phyloP scores from a whole-genome alignment of 371 early-diverging fungal genomes.

The Mucor velutinosus region DNA sequence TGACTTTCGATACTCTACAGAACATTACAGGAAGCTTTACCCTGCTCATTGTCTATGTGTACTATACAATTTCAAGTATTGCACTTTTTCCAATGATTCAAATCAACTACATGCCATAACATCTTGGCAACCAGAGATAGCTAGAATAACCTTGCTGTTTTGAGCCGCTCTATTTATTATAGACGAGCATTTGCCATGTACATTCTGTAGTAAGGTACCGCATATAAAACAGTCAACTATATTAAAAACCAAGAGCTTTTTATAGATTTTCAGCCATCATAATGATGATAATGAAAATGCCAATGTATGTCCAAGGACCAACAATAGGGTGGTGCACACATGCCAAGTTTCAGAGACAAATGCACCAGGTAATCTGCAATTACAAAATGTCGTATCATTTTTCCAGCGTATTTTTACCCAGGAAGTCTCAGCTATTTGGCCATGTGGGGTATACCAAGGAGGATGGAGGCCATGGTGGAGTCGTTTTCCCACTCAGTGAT shows the following conservation, averaged over 20 bases:
- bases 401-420: neutral
- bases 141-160: too few species aligned
- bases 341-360: neutral
- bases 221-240: neutral
- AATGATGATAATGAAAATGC: neutral
- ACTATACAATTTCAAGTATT: too few species aligned
- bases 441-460: neutral
- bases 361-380: neutral
- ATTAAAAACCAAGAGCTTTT: neutral
- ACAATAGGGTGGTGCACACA: neutral
- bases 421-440: too few species aligned
- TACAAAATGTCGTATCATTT: neutral
- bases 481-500: slow-evolving; percentile 5
- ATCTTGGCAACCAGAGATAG: too few species aligned
- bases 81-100: too few species aligned
- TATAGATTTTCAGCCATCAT: neutral
- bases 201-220: too few species aligned
- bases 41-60: neutral
- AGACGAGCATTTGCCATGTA: too few species aligned
- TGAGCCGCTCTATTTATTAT: too few species aligned
- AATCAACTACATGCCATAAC: too few species aligned
- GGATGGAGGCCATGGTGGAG: too few species aligned
- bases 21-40: neutral
- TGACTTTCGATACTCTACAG: too few species aligned
- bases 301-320: neutral